Evolutionary conservation across 2,329 filamentous ascomycete genomes (phyloP).

Genomic region (Rachicladosporium sp.): DNA sequence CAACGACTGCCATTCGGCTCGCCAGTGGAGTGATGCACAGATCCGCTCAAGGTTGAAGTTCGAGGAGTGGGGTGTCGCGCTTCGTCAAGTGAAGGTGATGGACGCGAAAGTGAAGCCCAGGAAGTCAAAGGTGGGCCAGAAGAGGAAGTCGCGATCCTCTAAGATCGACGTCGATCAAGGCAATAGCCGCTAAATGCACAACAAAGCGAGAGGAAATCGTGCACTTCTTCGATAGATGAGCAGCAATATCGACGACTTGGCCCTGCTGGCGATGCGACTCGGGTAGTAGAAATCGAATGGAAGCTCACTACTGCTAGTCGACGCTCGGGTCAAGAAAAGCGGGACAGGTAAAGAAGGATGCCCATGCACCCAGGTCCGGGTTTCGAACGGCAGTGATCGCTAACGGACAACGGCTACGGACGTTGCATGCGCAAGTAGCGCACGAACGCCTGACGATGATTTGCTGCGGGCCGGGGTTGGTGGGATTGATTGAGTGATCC

Average conservation of each 20-base stretch:
- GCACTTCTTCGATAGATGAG: too few species aligned
- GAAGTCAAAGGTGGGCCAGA: conserved; percentile 1
- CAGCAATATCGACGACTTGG: too few species aligned
- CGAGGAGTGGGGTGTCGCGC: not conserved
- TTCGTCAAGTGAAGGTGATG: not conserved
- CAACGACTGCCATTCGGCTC: conserved; percentile 17
- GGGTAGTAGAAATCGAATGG: not conserved
- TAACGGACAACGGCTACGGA: conserved; percentile 10
- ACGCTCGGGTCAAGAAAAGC: conserved; percentile 6
- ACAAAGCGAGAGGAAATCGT: too few species aligned
- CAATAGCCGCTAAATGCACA: too few species aligned
- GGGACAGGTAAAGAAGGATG: conserved; percentile 4
- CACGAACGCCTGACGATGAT: conserved; percentile 12
- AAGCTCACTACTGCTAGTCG: conserved; percentile 1
- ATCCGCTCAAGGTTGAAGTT: conserved; percentile 1
- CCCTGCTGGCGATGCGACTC: too few species aligned
- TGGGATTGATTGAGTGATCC: conserved; percentile 12
- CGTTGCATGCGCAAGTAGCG: conserved; percentile 5
- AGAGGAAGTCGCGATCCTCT: conserved; percentile 1
- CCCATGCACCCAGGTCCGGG: conserved; percentile 9
- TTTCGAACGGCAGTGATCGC: conserved; percentile 10
- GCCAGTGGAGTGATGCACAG: too few species aligned
- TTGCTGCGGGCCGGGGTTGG: conserved; percentile 12
- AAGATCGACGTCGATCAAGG: too few species aligned
- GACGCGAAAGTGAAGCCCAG: not conserved